Percentiles rank a stretch among this genome's conserved stretches.
Conservation (phyloP, 2,329 filamentous ascomycete species). For the Berkeleyomyces basicola region DNA sequence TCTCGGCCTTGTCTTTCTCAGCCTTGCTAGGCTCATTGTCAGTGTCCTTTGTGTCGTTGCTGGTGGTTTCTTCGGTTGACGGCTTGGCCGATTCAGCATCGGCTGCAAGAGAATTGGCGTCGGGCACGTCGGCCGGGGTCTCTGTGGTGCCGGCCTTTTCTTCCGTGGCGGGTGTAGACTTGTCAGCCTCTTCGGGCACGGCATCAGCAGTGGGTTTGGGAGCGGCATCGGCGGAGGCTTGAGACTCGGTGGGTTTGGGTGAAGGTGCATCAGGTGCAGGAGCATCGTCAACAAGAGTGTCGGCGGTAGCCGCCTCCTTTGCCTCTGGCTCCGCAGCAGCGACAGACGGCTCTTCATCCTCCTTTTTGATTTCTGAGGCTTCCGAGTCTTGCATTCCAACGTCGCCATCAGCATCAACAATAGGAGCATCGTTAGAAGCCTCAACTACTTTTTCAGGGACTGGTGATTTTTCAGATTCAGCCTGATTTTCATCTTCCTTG, state of each 20-base stretch:
- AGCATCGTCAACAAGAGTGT: neutral
- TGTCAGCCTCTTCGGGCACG: neutral
- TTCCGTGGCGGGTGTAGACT: neutral
- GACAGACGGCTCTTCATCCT: slow-evolving; percentile 6
- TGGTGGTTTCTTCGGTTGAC: slow-evolving; percentile 14
- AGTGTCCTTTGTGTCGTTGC: slow-evolving; percentile 17
- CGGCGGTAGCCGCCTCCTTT: neutral
- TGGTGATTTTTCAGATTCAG: slow-evolving; percentile 12
- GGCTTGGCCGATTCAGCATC: slow-evolving; percentile 15
- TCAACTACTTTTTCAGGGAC: neutral
- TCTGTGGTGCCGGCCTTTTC: slow-evolving; percentile 8
- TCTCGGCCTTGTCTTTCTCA: slow-evolving; percentile 3
- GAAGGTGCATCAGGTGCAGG: neutral
- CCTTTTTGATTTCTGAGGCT: slow-evolving; percentile 5
- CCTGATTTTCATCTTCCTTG: slow-evolving; percentile 13
- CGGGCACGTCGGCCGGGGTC: neutral
- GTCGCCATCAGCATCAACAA: slow-evolving; percentile 9
- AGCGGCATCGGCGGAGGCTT: neutral
- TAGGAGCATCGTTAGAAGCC: slow-evolving; percentile 12
- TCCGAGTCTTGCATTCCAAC: slow-evolving; percentile 11
- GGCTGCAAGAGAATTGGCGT: slow-evolving; percentile 6
- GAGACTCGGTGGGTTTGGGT: neutral
- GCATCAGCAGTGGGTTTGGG: neutral
- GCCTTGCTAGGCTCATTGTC: slow-evolving; percentile 14
- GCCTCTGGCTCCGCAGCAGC: neutral